Evolutionary conservation across 208 protist genomes (phyloP), one percentile per base, ranked within the genome.

Genomic region (Angomonas deanei): DNA sequence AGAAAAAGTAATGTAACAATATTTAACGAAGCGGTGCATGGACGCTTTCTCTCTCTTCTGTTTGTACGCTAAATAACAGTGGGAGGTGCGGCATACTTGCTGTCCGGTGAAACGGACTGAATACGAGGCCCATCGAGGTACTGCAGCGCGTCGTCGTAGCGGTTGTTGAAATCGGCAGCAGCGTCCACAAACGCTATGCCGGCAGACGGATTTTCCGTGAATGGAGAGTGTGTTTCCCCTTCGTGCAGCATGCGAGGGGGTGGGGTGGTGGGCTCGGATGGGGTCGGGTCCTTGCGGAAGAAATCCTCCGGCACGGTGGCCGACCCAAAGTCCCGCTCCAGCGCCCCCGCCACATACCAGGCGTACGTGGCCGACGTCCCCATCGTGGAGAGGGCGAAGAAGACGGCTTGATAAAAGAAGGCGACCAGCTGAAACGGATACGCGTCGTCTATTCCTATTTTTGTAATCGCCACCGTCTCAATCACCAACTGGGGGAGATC

Each of bases 401-500:
- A 77, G 24, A 79, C 61, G 23, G 79, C 47, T 33, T 90, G 83
- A 47, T 78, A 33, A 46, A 86, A 59, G 55, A 84, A 82, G 30
- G 64, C 74, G 24, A 67, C 68, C 11, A 38, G 66, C 36, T 86
- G 79, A 61, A 66, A 58, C 36, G 63, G 52, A 33, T 66, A 75
- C 26, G 61, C 74, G 2, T 50, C 48, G 26, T 58, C 64, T 70
- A 72, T 83, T 17, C 76, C 79, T 21, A 61, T 62, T 27, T 65
- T 58, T 46, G 72, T 27, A 32, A 75, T 70, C 28, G 74, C 61
- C n/a, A 71, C 28, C 13, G 60, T 66, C 57, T 90, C 79, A 21
- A 86, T 67, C 38, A 84, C 54, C 27, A 83, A 56, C 38, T 86
- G 57, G 8, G 83, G 74, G 0, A 86, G 32, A 67, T 90, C 83